Evolutionary conservation across 495 filamentous ascomycete species (phyloP), one percentile per base, ranked within the genome.

Genomic region (Sphaerosporella brunnea): DNA sequence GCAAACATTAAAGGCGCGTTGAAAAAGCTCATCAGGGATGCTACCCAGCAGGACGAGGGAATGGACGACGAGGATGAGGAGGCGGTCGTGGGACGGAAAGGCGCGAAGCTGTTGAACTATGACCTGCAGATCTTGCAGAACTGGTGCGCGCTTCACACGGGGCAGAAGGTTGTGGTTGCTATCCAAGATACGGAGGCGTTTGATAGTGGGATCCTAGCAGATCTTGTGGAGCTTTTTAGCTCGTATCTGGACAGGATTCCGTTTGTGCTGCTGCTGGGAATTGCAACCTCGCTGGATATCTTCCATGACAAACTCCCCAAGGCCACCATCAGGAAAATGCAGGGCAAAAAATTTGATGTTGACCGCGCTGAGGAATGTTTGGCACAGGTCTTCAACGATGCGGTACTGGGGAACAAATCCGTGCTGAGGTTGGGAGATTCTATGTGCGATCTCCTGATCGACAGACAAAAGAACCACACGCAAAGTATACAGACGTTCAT

Each of bases 181-280:
- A 78, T 97, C 43, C 77, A 83, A 56, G 92, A 96, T 59, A 92
- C 82, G 50, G 92, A 97, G 63, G 87, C 80, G 3, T 95, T 96
- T 58, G 86, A 95, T 56, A 73, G 71, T 26, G 67, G 63, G n/a
- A 62, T 95, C 23, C 64, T 96, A 24, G 75, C 73, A 1, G 85
- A 95, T 60, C 61, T 93, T 23, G 69, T 95, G 32, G 72, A 72
- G 19, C 64, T 96, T 2, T 73, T 96, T 40, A 88, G 84, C 53
- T 84, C 81, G 8, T 95, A 90, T 82, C 64, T 74, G 36, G 76
- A 85, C 62, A 79, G 88, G n/a, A 86, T 94, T 54, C 85, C 83
- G 7, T 86, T 96, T 51, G 75, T 84, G 1, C 66, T 92, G 2
- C 64, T 96, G 11, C 82, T 97, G 51, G 85, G 85, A 18, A 75